Base-by-base conservation (phyloP, 2,329 filamentous ascomycete species). In the Sphaerulina vaccinii region DNA sequence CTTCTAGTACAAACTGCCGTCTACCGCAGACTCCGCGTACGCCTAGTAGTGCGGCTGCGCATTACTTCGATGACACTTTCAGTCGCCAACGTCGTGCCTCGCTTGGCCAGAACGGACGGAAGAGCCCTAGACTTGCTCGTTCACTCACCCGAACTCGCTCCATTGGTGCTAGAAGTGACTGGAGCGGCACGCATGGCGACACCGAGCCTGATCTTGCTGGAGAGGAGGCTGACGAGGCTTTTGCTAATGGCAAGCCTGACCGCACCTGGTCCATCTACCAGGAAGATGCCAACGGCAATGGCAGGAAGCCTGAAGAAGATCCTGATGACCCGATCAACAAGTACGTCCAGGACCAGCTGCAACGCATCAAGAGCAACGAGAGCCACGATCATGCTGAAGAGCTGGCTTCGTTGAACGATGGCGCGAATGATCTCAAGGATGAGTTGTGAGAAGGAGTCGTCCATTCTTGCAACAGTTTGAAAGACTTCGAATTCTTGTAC, bases 21-120 rank as follows among this genome's bases (percentile, higher is more conserved):
- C 83, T 96, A 11, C 91, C 92, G 1, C 90, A 96, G 65, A 97
- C 93, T 0, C 93, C 93, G 11, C 87, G 90, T 43, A 95, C 90
- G 2, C 91, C 92, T 1, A 84, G 86, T 2, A 82, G 83, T 1
- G 90, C 86, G 35, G 92, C 95, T 72, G 81, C 87, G 6, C 91
- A 96, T 70, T 97, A 97, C 77, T 97, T 97, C 68, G 92, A 97
- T 65, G 92, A 97, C 65, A 83, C 90, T 54, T 87, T 95, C 70
- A 79, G 79, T 47, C 81, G 85, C 32, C 73, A 80, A 57, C 63
- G 76, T 57, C 65, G 68, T 48, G 58, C 57, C 8, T 68, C 66
- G 3, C 57, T 68, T 11, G 68, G 70, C 62, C 85, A 89, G 32
- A 33, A 19, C 24, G 84, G 50, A 90, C 88, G 3, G 92, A 90